Evolutionary conservation across 345 rosid genomes (phyloP).

Genomic region (Turritis glabra): DNA sequence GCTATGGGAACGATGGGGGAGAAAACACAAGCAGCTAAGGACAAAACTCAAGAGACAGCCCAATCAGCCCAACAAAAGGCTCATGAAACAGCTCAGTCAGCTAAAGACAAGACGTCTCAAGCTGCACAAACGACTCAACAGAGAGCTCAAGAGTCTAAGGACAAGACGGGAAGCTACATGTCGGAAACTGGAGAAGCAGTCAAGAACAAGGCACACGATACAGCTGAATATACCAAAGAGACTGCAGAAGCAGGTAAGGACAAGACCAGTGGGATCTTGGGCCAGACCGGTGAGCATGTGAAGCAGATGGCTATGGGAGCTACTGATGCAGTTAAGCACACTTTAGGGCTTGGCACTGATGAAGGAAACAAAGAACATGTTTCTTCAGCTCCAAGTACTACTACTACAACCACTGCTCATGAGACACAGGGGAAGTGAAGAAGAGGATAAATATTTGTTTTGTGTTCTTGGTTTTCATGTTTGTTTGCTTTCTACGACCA

Average conservation of each 20-base stretch:
- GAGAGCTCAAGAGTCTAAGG: slow-evolving; percentile 29
- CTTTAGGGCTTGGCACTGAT: slow-evolving; percentile 46
- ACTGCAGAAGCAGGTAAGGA: slow-evolving; percentile 45
- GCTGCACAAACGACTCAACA: slow-evolving; percentile 36
- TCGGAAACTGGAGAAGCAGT: slow-evolving; percentile 34
- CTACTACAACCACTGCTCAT: slow-evolving; percentile 22
- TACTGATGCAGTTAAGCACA: slow-evolving; percentile 51
- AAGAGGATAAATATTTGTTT: neutral
- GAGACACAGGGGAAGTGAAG: slow-evolving; percentile 19
- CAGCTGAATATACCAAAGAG: slow-evolving; percentile 35
- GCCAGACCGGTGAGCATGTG: slow-evolving; percentile 57
- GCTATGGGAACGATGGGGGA: slow-evolving; percentile 34
- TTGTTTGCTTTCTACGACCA: slow-evolving; percentile 3
- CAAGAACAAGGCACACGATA: slow-evolving; percentile 33
- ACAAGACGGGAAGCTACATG: slow-evolving; percentile 36
- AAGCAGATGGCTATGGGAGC: slow-evolving; percentile 57
- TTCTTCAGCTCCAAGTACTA: slow-evolving; percentile 13
- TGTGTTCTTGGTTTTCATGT: neutral
- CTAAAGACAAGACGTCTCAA: slow-evolving; percentile 33
- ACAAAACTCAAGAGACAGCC: slow-evolving; percentile 25
- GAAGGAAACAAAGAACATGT: slow-evolving; percentile 17
- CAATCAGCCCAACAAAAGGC: slow-evolving; percentile 33
- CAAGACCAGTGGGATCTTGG: slow-evolving; percentile 43
- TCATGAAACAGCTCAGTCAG: slow-evolving; percentile 24
- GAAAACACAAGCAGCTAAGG: slow-evolving; percentile 42